Percentiles rank a stretch among this genome's conserved stretches.
Evolutionary conservation across 2,329 filamentous ascomycete species (phyloP).

Genomic region (Beauveria asiatica): DNA sequence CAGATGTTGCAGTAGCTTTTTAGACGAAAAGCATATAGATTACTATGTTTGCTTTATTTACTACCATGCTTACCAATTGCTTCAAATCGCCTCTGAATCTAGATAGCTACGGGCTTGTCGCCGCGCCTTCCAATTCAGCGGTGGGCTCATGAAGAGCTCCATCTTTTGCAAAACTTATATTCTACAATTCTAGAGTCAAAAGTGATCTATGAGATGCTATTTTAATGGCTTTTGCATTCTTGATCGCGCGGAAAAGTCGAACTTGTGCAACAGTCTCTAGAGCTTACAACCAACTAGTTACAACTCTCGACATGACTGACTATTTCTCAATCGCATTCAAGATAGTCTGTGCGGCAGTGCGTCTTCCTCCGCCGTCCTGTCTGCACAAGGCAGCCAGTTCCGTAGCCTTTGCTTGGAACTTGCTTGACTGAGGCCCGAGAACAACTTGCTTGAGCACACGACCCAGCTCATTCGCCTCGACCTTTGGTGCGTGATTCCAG

Average conservation of each 20-base stretch:
- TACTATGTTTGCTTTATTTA: neutral
- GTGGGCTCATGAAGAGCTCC: too few relatives aligned
- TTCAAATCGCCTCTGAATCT: too few relatives aligned
- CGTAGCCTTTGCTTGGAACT: neutral
- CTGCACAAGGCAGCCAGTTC: neutral
- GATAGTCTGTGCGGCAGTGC: neutral
- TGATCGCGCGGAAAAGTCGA: too few relatives aligned
- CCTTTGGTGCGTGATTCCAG: constrained; percentile 15
- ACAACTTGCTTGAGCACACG: neutral
- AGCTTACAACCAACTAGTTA: neutral
- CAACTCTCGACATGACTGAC: neutral
- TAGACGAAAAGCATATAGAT: too few relatives aligned
- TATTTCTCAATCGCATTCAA: constrained; percentile 10
- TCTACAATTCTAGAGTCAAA: too few relatives aligned
- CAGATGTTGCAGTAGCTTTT: constrained; percentile 14
- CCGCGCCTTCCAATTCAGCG: too few relatives aligned
- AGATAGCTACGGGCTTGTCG: too few relatives aligned
- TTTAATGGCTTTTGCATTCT: rapidly evolving
- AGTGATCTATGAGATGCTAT: too few relatives aligned
- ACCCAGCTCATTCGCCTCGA: neutral
- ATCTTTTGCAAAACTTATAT: too few relatives aligned
- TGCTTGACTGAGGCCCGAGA: neutral
- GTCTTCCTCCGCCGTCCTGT: neutral
- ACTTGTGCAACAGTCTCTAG: neutral
- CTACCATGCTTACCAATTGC: neutral